Conservation (phyloP, 805 yeast genomes). For the Kodamaea fukazawae region DNA sequence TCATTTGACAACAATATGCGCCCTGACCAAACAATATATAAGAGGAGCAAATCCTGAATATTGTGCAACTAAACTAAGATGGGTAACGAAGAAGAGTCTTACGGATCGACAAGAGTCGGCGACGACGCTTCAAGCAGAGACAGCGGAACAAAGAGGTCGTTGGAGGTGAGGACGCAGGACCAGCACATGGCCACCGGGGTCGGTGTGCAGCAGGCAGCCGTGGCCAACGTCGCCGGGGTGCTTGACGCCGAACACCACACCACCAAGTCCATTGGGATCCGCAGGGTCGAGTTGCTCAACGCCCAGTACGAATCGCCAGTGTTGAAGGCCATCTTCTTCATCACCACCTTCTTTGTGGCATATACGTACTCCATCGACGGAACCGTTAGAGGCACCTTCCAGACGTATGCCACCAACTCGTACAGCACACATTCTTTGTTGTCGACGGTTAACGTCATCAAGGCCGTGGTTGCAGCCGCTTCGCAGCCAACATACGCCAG, state of each 20-base stretch:
- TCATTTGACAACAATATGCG: too few relatives aligned
- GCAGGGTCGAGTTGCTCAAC: constrained; percentile 53
- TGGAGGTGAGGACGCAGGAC: neutral
- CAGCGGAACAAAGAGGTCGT: too few relatives aligned
- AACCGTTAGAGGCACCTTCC: constrained; percentile 46
- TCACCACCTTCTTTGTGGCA: constrained; percentile 52
- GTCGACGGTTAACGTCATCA: constrained; percentile 58
- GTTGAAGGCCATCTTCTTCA: constrained; percentile 42
- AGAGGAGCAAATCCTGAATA: too few relatives aligned
- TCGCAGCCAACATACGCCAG: constrained; percentile 64
- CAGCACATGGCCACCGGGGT: neutral
- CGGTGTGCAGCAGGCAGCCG: neutral
- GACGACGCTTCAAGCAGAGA: too few relatives aligned
- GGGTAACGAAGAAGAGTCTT: too few relatives aligned
- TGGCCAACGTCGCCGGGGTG: neutral
- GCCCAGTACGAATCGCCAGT: constrained; percentile 41
- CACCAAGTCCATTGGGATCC: constrained; percentile 48
- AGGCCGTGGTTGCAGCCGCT: constrained; percentile 62
- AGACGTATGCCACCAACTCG: constrained; percentile 54
- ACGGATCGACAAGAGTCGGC: too few relatives aligned
- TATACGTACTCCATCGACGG: constrained; percentile 62
- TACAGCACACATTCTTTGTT: constrained; percentile 53
- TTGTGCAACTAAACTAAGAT: too few relatives aligned
- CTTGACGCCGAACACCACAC: constrained; percentile 3
- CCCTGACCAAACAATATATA: too few relatives aligned